These are phyloP conservation scores for Quercus parvula DNA, from an alignment of 306 rosid genomes.

Conservation along the genomic window DNA sequence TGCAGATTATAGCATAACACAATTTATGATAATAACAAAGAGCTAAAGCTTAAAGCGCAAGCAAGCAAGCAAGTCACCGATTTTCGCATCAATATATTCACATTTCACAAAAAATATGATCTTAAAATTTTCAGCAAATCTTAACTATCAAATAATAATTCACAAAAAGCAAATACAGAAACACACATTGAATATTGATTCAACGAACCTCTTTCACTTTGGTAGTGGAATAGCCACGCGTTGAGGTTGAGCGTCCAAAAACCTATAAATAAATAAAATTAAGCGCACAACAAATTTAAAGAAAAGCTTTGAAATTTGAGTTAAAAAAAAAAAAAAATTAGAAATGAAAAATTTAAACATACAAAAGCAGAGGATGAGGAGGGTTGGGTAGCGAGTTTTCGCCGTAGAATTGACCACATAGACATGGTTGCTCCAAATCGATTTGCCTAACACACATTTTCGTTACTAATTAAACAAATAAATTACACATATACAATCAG, in stretches of 20 bases:
- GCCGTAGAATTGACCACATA: slow-evolving; percentile 26
- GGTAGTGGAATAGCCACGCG: slow-evolving; percentile 9
- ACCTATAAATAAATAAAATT: background rate
- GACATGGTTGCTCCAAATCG: slow-evolving; percentile 7
- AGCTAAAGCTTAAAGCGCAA: too few species aligned
- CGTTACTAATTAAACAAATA: background rate
- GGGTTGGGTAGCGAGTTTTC: slow-evolving; percentile 9
- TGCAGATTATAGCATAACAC: too few species aligned
- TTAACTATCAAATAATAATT: too few species aligned
- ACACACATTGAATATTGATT: background rate
- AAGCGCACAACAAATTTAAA: background rate
- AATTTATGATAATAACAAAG: too few species aligned
- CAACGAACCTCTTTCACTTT: slow-evolving; percentile 11
- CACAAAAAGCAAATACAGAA: background rate
- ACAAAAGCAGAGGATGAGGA: slow-evolving; percentile 8
- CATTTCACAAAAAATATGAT: too few species aligned
- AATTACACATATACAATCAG: background rate
- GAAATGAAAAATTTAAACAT: background rate
- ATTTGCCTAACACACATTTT: background rate
- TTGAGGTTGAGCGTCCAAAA: slow-evolving; percentile 6
- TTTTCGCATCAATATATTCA: too few species aligned
- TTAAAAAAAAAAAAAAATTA: background rate
- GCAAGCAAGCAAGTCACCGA: too few species aligned
- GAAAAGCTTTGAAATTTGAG: background rate
- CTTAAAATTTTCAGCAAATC: too few species aligned